Evolutionary conservation across 2,329 filamentous ascomycete species (phyloP).

Genomic region (Ilyonectria destructans): DNA sequence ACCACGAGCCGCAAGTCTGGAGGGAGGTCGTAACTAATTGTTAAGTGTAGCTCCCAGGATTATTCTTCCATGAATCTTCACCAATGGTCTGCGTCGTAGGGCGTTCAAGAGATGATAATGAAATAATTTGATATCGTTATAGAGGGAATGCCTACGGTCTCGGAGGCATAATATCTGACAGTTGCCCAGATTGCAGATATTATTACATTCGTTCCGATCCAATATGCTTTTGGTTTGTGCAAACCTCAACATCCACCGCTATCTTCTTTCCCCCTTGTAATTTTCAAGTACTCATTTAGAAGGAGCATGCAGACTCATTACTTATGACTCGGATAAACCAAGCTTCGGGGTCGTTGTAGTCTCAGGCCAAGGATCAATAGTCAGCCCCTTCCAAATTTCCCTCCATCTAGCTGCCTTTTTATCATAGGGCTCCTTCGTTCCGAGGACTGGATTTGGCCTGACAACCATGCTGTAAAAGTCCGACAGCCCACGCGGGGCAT

Average conservation of each 20-base stretch:
- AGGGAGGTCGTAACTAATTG: constrained; percentile 86
- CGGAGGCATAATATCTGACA: not conserved
- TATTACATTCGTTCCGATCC: no score
- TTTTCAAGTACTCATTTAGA: no score
- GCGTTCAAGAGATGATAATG: constrained; percentile 27
- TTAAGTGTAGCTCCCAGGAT: constrained; percentile 63
- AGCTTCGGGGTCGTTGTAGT: not conserved
- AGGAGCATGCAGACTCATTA: no score
- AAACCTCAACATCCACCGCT: no score
- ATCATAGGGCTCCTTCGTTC: constrained; percentile 48
- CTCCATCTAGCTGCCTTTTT: constrained; percentile 53
- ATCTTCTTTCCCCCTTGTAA: no score
- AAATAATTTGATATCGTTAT: constrained; percentile 1
- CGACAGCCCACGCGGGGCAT: constrained; percentile 55
- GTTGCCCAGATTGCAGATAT: no score
- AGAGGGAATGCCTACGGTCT: not conserved
- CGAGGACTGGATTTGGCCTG: constrained; percentile 52
- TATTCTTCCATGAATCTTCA: not conserved
- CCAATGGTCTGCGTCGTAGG: not conserved
- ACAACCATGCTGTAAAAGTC: constrained; percentile 56
- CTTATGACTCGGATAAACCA: no score
- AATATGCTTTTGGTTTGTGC: no score
- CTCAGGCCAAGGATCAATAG: constrained; percentile 15
- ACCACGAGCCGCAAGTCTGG: no score
- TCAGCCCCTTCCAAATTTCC: constrained; percentile 49